These are phyloP conservation scores for Cladosporium phlei DNA, from an alignment of 2,329 filamentous ascomycete genomes.

Conservation along the genomic window DNA sequence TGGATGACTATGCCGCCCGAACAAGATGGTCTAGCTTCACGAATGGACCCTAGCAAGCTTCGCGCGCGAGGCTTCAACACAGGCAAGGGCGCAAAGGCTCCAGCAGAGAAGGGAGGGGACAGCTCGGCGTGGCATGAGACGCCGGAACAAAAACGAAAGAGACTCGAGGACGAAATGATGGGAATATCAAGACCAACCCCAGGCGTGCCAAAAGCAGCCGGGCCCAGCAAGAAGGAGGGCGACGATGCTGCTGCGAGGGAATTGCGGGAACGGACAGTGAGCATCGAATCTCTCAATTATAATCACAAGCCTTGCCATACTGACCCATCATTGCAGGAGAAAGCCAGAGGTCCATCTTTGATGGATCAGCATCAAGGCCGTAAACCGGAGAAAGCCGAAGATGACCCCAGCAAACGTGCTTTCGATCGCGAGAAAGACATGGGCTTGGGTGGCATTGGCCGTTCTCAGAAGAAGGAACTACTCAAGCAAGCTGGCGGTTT, in stretches of 20 bases:
- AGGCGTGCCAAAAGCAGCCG: background rate
- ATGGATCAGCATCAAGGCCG: constrained; percentile 45
- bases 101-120: constrained; percentile 35
- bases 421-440: constrained; percentile 97
- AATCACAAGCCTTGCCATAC: background rate
- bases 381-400: constrained; percentile 62
- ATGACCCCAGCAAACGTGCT: constrained; percentile 82
- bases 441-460: constrained; percentile 56
- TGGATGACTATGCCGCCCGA: constrained; percentile 51
- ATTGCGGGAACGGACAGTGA: constrained; percentile 57
- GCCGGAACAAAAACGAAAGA: constrained; percentile 76
- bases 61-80: constrained; percentile 78
- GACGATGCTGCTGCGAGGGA: constrained; percentile 34
- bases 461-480: constrained; percentile 71
- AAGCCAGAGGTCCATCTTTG: constrained; percentile 39
- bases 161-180: constrained; percentile 75
- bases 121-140: constrained; percentile 83
- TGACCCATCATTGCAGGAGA: constrained; percentile 34
- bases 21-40: constrained; percentile 48
- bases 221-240: constrained; percentile 6
- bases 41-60: constrained; percentile 78
- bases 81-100: constrained; percentile 52
- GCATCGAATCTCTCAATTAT: constrained; percentile 20
- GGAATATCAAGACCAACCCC: constrained; percentile 54
- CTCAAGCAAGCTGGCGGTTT: constrained; percentile 76